Conservation (phyloP, 169 alveolate species). For the Eimeria acervulina region DNA sequence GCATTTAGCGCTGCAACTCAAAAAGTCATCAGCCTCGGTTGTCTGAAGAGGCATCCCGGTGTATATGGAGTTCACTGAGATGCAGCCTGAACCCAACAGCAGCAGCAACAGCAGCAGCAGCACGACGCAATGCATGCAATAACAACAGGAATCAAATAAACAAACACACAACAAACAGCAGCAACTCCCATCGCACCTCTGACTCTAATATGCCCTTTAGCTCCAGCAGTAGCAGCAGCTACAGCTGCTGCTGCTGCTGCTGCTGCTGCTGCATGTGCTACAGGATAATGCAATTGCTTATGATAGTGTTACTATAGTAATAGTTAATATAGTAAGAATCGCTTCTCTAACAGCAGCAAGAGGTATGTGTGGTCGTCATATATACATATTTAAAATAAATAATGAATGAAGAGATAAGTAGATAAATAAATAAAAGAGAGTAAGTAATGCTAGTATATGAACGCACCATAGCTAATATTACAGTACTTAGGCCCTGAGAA, state of each 20-base stretch:
- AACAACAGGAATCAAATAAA: no score
- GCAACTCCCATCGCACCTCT: neutral
- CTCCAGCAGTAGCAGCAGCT: neutral
- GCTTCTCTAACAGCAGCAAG: no score
- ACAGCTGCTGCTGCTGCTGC: no score
- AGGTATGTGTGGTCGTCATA: no score
- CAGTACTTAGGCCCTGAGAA: slow-evolving; percentile 77
- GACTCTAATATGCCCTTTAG: neutral
- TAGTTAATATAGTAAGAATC: no score
- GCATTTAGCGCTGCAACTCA: neutral
- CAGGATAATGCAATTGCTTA: neutral
- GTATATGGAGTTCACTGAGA: neutral
- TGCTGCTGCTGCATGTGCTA: no score
- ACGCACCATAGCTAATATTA: slow-evolving; percentile 33
- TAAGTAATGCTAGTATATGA: neutral
- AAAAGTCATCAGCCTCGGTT: neutral
- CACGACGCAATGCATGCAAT: neutral
- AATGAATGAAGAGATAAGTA: no score
- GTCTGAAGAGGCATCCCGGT: neutral
- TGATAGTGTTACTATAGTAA: no score
- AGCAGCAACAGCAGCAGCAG: neutral
- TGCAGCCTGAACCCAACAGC: slow-evolving; percentile 32
- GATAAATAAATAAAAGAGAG: no score
- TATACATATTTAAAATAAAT: no score
- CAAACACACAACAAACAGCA: neutral